phyloP scores from a whole-genome alignment of 1,139 yeast species.

The Debaryomycetaceae sp. region DNA sequence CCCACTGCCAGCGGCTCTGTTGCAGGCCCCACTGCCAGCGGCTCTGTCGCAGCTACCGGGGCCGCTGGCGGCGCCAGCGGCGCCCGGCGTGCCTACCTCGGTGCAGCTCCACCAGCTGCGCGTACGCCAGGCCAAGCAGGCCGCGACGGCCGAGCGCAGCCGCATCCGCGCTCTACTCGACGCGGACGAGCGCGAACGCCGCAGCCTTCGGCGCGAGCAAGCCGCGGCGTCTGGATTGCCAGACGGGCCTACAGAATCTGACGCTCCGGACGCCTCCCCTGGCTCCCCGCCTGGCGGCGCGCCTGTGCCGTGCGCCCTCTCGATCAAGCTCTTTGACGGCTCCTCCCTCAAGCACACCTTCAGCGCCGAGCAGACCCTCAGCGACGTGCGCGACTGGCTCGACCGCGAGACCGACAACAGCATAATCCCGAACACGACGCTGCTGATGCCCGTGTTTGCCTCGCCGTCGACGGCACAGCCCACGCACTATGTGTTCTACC shows the following conservation, averaged over 20 bases:
- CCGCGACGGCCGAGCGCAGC: slow-evolving; percentile 15
- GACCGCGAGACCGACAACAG: slow-evolving; percentile 46
- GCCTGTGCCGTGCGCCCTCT: slow-evolving; percentile 33
- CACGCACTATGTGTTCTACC: slow-evolving; percentile 33
- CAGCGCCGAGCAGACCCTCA: slow-evolving; percentile 35
- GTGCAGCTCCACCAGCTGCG: too few relatives aligned
- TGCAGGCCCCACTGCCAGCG: not conserved
- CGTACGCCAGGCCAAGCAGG: too few relatives aligned
- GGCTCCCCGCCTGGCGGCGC: not conserved
- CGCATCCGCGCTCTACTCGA: slow-evolving; percentile 53
- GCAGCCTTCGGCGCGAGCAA: slow-evolving; percentile 10
- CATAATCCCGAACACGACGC: slow-evolving; percentile 19
- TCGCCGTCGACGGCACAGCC: slow-evolving; percentile 29
- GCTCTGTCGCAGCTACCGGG: slow-evolving; percentile 1
- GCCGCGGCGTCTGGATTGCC: too few relatives aligned
- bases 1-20: not conserved
- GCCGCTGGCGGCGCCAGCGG: not conserved
- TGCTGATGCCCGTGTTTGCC: slow-evolving; percentile 35
- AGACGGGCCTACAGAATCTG: too few relatives aligned
- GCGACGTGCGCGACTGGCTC: slow-evolving; percentile 60
- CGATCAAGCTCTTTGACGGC: slow-evolving; percentile 56
- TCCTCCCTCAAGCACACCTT: slow-evolving; percentile 43
- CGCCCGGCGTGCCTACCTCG: too few relatives aligned
- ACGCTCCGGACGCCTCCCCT: not conserved
- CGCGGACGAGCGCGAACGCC: slow-evolving; percentile 49